A percentile compares a stretch with the other conserved stretches of the same genome.
Evolutionary conservation across 805 yeast genomes (phyloP).

Genomic region (Saccharomycodes ludwigii): DNA sequence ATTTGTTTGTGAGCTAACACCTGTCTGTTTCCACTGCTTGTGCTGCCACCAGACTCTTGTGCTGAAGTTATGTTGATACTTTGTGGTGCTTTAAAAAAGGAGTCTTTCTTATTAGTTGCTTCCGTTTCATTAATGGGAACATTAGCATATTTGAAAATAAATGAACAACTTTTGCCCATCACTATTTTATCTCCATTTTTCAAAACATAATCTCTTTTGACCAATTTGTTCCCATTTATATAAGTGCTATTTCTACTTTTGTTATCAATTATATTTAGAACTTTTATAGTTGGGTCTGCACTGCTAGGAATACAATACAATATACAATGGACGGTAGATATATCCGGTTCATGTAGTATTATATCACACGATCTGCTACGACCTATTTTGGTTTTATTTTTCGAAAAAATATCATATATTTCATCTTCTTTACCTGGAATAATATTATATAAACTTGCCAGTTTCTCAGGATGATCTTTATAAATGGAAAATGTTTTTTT

Average conservation of each 20-base stretch:
- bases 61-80: background rate
- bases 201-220: conserved; percentile 35
- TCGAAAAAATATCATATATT: conserved; percentile 18
- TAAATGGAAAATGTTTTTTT: conserved; percentile 2
- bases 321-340: conserved; percentile 55
- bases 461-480: too few species aligned
- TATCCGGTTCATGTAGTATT: conserved; percentile 40
- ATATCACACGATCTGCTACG: conserved; percentile 52
- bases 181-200: conserved; percentile 53
- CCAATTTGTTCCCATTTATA: conserved; percentile 43
- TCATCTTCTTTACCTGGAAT: conserved; percentile 24
- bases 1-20: conserved; percentile 10
- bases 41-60: background rate
- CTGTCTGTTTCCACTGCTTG: conserved; percentile 5
- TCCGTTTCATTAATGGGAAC: conserved; percentile 1
- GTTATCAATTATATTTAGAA: conserved; percentile 41
- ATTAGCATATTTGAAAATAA: conserved; percentile 32
- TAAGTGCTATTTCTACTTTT: conserved; percentile 51
- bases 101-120: background rate
- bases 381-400: conserved; percentile 31
- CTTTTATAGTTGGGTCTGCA: conserved; percentile 22
- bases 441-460: conserved; percentile 16
- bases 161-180: conserved; percentile 43
- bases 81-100: background rate
- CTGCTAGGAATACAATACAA: conserved; percentile 31